phyloP scores from a whole-genome alignment of 805 yeast species.

The Hanseniaspora thailandica region DNA sequence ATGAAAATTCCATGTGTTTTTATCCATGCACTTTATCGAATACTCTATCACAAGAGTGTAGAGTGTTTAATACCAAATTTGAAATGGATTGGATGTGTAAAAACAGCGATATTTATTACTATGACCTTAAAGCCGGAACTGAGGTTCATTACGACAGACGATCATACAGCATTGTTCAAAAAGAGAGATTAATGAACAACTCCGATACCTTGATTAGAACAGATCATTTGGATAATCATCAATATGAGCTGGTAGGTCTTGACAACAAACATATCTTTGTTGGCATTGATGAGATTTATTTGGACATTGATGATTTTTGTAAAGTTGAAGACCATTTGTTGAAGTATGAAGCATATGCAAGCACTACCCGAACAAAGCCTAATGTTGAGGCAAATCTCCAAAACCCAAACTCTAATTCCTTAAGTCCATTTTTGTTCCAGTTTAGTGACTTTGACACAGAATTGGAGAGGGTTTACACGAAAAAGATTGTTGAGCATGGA shows the following conservation, averaged over 20 bases:
- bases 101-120: not conserved
- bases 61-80: not conserved
- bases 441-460: not conserved
- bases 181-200: not conserved
- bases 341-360: not conserved
- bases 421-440: not conserved
- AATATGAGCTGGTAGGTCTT: not conserved
- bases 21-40: not conserved
- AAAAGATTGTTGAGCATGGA: not conserved
- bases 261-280: not conserved
- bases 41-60: not conserved
- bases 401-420: not conserved
- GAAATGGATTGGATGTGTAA: not conserved
- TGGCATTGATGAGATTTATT: not conserved
- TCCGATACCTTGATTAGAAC: not conserved
- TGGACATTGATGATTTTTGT: conserved; percentile 1
- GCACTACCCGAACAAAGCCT: not conserved
- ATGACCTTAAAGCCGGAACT: not conserved
- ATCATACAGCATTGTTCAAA: not conserved
- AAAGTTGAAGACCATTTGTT: not conserved
- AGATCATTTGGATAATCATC: not conserved
- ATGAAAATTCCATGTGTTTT: conserved; percentile 1
- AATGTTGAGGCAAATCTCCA: too few relatives aligned
- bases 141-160: not conserved
- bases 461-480: not conserved